Evolutionary conservation across 805 yeast species (phyloP), one percentile per base, ranked within the genome.

Genomic region (Starmera dryadoides): DNA sequence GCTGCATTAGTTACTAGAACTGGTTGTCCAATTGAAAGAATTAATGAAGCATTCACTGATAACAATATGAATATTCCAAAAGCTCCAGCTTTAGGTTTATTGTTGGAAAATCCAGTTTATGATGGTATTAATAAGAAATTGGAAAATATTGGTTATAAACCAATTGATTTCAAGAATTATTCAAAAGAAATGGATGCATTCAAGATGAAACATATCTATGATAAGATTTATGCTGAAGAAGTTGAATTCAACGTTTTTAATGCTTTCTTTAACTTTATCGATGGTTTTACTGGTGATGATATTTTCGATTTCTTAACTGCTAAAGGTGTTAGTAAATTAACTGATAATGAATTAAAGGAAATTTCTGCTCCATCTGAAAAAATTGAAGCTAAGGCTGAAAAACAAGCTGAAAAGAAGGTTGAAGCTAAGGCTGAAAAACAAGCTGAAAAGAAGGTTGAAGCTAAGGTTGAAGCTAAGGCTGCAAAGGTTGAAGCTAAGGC

Each of bases 51-150:
- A 3, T 93, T 86, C 57, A 77, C 79, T 5, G 70, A 77, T 2
- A 73, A 73, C 30, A 85, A 81, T 53, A 74, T 93, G 45, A 88
- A 89, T 55, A 85, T 93, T 47, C 98, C 98, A 40, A 93, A 93
- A 62, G 98, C 98, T 0, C 98, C 98, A 4, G 95, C 98, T 21
- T 69, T 93, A 44, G 98, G 98, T 0, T 68, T 93, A 40, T 65
- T 93, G 37, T 71, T 93, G 43, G 98, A 93, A 55, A 79, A 83
- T 41, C 98, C 98, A 0, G 94, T 89, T 11, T 93, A 86, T 58
- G 94, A 85, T 36, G 81, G 85, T 12, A 86, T 83, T 60, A 93
- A 93, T 61, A 65, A 70, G 22, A 75, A 77, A 55, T 69, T 88
- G 49, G 71, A 73, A 44, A 77, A 78, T 38, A 77, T 82, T 53